Evolutionary conservation across 768 basidiomycete species (phyloP), one percentile per base, ranked within the genome.

Genomic region (Leccinellum rugosiceps): DNA sequence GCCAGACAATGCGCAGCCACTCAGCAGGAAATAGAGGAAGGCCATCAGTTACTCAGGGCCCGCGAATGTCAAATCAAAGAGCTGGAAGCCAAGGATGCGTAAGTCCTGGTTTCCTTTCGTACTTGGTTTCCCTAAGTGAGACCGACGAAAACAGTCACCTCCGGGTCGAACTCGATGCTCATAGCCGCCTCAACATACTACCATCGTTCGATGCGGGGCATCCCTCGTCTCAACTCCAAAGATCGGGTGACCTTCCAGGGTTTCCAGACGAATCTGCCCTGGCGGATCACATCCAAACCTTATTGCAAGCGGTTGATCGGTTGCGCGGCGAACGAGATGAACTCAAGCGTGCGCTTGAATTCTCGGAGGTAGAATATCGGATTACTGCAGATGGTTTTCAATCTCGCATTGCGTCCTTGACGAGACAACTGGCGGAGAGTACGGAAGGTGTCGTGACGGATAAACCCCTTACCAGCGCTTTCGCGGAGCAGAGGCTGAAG

Each of bases 321-420:
- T 74, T 91, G 47, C 84, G 90, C 5, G 68, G 70, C 4, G 88
- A 92, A 62, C 78, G 89, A 5, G 85, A 91, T 59, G 74, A 71
- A 47, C 77, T 90, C 26, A 79, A 79, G 51, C 79, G 84, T 6
- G 80, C 86, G 53, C 70, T 92, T 14, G 78, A 87, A 50, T 92
- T 91, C 70, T 73, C 87, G 53, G 80, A 87, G 60, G 75, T 78
- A 3, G 90, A 92, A 71, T 82, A 83, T 25, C 81, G 76, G 60
- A 87, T 89, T 63, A 74, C 83, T 3, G 78, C 84, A 15, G 80
- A 89, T 58, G 80, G 83, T 0, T 69, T 87, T 49, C 78, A 85
- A 64, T 74, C 76, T 32, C 81, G 80, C 56, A 71, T 87, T 21
- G 68, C 75, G 1, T 72, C 50, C 56, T 68, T 61, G 52, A 62